phyloP scores from a whole-genome alignment of 1,284 basidiomycete genomes.

The Ustilago vetiveriae region DNA sequence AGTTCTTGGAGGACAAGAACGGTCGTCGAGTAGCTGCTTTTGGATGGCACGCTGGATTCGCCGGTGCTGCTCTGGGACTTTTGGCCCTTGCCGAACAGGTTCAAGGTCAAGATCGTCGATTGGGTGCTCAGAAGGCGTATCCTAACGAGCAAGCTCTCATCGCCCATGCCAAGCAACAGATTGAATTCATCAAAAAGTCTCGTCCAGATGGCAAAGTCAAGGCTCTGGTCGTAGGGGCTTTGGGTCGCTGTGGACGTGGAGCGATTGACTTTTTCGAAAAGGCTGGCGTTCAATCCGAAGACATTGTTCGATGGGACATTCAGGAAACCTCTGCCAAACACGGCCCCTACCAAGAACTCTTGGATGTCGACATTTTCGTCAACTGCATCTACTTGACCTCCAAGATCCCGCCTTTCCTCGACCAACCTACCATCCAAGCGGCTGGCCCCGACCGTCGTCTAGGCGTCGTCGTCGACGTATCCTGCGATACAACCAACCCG shows the following conservation, averaged over 20 bases:
- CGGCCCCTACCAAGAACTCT: constrained; percentile 93
- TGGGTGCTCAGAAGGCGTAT: constrained; percentile 80
- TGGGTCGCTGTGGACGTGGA: constrained; percentile 94
- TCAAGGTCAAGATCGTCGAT: constrained; percentile 28
- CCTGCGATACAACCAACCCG: constrained; percentile 98
- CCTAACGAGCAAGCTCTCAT: constrained; percentile 71
- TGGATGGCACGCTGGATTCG: constrained; percentile 97
- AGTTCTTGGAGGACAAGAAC: constrained; percentile 87
- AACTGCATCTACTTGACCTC: constrained; percentile 98
- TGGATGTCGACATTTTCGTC: constrained; percentile 97
- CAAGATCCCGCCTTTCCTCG: constrained; percentile 88
- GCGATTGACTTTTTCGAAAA: constrained; percentile 94
- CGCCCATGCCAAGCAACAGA: constrained; percentile 70
- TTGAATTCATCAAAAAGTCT: constrained; percentile 73
- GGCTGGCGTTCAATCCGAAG: constrained; percentile 79
- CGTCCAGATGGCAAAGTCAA: constrained; percentile 74
- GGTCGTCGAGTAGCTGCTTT: constrained; percentile 97
- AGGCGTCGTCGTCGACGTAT: constrained; percentile 92
- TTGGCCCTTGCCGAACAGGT: constrained; percentile 76
- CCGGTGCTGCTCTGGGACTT: constrained; percentile 91
- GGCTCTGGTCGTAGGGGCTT: constrained; percentile 93
- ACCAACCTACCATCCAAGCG: constrained; percentile 76
- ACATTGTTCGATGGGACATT: constrained; percentile 98
- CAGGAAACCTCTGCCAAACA: constrained; percentile 90
- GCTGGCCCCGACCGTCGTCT: constrained; percentile 79